Conservation (phyloP, 192 early-diverging fungal genomes). For the Funneliformis mosseae region DNA sequence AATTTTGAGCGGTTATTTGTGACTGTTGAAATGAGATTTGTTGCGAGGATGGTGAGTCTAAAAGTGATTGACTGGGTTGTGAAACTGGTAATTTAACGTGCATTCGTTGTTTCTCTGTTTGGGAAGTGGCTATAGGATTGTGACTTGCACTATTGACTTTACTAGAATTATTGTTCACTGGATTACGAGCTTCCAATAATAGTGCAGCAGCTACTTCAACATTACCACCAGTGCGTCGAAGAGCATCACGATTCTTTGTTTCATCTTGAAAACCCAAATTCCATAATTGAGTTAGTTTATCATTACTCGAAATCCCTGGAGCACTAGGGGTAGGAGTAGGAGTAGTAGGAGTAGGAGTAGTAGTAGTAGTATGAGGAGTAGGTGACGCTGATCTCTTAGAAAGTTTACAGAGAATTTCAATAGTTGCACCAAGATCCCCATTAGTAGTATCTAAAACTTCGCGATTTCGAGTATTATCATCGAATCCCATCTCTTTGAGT, state of each 20-base stretch:
- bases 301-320: conserved; percentile 44
- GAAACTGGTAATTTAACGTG: conserved; percentile 19
- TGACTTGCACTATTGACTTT: background rate
- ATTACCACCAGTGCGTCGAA: conserved; percentile 73
- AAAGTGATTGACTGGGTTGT: background rate
- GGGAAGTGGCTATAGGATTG: background rate
- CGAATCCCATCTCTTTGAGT: conserved; percentile 84
- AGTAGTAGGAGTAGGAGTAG: conserved; percentile 15
- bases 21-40: background rate
- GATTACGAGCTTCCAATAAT: conserved; percentile 48
- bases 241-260: conserved; percentile 63
- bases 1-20: background rate
- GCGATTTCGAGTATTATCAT: conserved; percentile 65
- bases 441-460: conserved; percentile 68
- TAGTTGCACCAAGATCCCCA: conserved; percentile 74
- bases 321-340: conserved; percentile 16
- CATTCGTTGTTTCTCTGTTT: conserved; percentile 15
- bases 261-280: conserved; percentile 78
- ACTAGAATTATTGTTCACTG: background rate
- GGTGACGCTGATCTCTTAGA: background rate
- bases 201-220: conserved; percentile 72
- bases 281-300: conserved; percentile 62
- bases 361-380: too few relatives aligned
- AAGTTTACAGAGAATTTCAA: conserved; percentile 65
- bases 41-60: background rate